Percentiles rank a stretch among this genome's conserved stretches.
Conservation (phyloP, 805 yeast species). For the Pichia occidentalis region DNA sequence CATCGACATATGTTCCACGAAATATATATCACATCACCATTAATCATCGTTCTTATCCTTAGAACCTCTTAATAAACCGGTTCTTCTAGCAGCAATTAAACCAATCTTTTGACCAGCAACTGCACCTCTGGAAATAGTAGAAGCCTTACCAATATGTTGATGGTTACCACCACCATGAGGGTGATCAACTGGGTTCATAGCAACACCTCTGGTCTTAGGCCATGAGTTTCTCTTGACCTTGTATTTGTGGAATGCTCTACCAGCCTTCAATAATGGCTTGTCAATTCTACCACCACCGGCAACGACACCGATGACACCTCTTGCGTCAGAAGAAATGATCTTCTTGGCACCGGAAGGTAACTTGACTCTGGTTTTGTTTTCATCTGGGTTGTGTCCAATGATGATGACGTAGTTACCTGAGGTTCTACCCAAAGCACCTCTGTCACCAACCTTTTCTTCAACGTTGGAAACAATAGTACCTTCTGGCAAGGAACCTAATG, state of each 20-base stretch:
- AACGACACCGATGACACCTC: constrained; percentile 99
- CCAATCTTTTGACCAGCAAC: constrained; percentile 99
- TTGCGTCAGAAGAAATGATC: constrained; percentile 88
- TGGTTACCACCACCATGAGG: constrained; percentile 99
- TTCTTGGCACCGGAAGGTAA: constrained; percentile 99
- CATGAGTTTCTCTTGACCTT: constrained; percentile 99
- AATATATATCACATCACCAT: constrained; percentile 2
- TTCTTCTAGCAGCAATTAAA: constrained; percentile 99
- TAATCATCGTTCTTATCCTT: constrained; percentile 48
- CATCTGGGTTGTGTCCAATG: constrained; percentile 99
- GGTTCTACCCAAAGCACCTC: constrained; percentile 99
- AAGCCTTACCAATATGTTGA: constrained; percentile 99
- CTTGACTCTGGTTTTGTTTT: constrained; percentile 98
- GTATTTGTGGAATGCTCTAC: constrained; percentile 99
- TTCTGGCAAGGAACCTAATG: constrained; percentile 96
- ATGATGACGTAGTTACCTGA: constrained; percentile 99
- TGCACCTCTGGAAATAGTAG: constrained; percentile 47
- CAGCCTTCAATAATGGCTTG: constrained; percentile 99
- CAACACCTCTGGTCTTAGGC: constrained; percentile 99
- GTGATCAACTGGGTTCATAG: constrained; percentile 99
- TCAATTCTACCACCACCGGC: constrained; percentile 99
- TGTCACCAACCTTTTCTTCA: constrained; percentile 98
- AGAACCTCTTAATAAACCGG: constrained; percentile 99
- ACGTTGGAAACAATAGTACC: constrained; percentile 99
- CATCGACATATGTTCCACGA: constrained; percentile 7